Percentiles rank a stretch among this genome's conserved stretches.
These are phyloP conservation scores for Boletus pseudopeckii DNA, from an alignment of 768 basidiomycete species.

Conservation along the genomic window DNA sequence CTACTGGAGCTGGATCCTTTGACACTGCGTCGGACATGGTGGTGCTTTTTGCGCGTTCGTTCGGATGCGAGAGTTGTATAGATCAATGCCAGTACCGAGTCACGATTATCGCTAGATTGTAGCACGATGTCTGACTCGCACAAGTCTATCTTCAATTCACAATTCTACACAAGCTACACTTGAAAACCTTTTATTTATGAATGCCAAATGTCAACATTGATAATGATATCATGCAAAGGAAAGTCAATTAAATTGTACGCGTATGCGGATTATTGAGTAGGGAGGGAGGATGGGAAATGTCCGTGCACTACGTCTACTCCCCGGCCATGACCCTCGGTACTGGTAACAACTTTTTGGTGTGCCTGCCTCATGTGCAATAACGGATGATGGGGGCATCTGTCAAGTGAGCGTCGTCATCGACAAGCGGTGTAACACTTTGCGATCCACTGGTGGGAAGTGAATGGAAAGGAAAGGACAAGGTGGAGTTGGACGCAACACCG, in stretches of 20 bases:
- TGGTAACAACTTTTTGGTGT: slow-evolving; percentile 21
- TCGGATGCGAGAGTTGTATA: not conserved
- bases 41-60: not conserved
- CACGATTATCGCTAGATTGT: slow-evolving; percentile 3
- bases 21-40: slow-evolving; percentile 23
- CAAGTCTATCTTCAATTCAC: not conserved
- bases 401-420: slow-evolving; percentile 1
- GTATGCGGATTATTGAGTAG: slow-evolving; percentile 26
- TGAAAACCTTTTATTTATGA: not conserved
- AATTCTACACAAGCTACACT: slow-evolving; percentile 3
- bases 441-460: not conserved
- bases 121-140: not conserved
- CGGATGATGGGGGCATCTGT: not conserved
- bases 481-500: not conserved
- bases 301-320: slow-evolving; percentile 38
- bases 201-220: slow-evolving; percentile 18
- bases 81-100: not conserved
- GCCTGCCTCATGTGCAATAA: not conserved
- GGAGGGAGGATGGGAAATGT: slow-evolving; percentile 32
- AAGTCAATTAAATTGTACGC: slow-evolving; percentile 23
- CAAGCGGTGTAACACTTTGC: not conserved
- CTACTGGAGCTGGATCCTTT: slow-evolving; percentile 25
- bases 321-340: slow-evolving; percentile 28
- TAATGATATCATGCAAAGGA: slow-evolving; percentile 28
- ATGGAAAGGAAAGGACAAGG: not conserved